These are phyloP conservation scores for Ogataea philodendri DNA, from an alignment of 805 yeast species.

Conservation along the genomic window DNA sequence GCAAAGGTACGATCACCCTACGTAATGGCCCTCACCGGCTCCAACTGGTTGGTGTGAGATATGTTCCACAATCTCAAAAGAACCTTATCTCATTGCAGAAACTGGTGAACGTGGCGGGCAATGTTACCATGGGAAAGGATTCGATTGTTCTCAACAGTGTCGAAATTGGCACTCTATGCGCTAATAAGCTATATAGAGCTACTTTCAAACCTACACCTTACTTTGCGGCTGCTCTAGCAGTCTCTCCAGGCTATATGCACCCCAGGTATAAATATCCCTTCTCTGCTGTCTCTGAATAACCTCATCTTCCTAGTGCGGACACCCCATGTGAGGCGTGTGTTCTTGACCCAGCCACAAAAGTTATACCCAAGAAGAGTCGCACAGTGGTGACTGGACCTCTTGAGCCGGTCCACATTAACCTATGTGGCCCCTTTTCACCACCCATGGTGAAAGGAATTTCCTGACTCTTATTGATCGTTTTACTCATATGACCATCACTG, in stretches of 20 bases:
- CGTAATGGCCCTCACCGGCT: not conserved
- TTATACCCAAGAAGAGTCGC: not conserved
- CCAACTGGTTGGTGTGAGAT: not conserved
- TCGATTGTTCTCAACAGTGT: not conserved
- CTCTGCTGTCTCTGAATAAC: no score
- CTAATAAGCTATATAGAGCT: no score
- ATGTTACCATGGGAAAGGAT: not conserved
- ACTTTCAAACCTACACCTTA: no score
- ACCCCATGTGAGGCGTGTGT: no score
- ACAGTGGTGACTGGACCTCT: not conserved
- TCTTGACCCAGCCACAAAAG: not conserved
- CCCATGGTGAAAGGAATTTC: not conserved
- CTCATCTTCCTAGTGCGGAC: not conserved
- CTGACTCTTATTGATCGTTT: not conserved
- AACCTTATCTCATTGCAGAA: conserved; percentile 1
- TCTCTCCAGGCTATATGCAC: no score
- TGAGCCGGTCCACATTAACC: not conserved
- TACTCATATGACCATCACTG: not conserved
- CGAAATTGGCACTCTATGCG: no score
- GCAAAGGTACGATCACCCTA: not conserved
- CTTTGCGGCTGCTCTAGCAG: no score
- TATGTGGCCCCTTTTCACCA: not conserved
- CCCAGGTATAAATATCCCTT: no score
- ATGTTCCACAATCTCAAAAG: not conserved
- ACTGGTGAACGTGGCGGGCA: not conserved